Percentiles rank a stretch among this genome's conserved stretches.
These are phyloP conservation scores for Tetraselmis striata DNA, from an alignment of 139 green algal species.

Conservation along the genomic window DNA sequence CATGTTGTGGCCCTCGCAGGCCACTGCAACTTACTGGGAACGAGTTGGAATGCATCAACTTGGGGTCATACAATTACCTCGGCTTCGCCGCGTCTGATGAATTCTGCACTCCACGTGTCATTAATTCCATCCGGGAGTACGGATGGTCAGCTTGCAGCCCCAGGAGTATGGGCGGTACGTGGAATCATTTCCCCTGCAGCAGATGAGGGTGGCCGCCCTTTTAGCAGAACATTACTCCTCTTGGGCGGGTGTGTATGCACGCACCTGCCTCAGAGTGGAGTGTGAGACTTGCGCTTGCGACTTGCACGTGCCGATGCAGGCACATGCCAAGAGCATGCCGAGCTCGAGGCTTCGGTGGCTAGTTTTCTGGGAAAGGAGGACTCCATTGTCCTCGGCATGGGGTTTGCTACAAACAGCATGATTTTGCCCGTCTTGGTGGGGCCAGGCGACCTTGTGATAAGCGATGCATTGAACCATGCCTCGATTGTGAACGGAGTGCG, in stretches of 20 bases:
- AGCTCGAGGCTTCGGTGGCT: slow-evolving; percentile 81
- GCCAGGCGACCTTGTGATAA: slow-evolving; percentile 83
- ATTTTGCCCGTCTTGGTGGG: slow-evolving; percentile 80
- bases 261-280: no score
- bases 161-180: background rate
- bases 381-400: slow-evolving; percentile 93
- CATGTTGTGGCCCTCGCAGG: slow-evolving; percentile 12
- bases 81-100: slow-evolving; percentile 87
- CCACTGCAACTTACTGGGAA: slow-evolving; percentile 53
- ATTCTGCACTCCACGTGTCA: slow-evolving; percentile 89
- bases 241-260: background rate
- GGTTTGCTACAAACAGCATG: slow-evolving; percentile 94
- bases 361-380: slow-evolving; percentile 81
- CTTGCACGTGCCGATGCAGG: no score
- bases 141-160: slow-evolving; percentile 56
- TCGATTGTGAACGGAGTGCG: slow-evolving; percentile 88
- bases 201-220: no score
- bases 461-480: slow-evolving; percentile 93
- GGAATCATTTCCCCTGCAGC: no score
- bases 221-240: no score
- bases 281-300: no score
- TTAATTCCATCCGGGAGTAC: slow-evolving; percentile 49
- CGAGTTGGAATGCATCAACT: slow-evolving; percentile 75
- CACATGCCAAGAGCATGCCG: slow-evolving; percentile 59
- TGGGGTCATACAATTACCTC: slow-evolving; percentile 98